These are phyloP conservation scores for Umbelopsis vinacea DNA, from an alignment of 192 early-diverging fungal species.

Conservation along the genomic window DNA sequence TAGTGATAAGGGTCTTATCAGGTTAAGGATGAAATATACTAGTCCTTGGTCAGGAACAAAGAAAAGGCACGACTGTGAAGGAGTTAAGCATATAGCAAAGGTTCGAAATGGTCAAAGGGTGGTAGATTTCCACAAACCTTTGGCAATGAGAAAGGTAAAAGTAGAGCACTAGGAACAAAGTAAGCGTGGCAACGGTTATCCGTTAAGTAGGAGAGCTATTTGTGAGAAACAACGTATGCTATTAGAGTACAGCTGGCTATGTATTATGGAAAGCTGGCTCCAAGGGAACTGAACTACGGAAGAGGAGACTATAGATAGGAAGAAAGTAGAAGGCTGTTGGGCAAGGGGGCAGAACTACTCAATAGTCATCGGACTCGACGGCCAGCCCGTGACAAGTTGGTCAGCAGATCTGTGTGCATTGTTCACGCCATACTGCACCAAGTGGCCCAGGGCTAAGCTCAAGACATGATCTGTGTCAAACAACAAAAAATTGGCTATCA, in stretches of 20 bases:
- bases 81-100: constrained; percentile 5
- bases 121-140: constrained; percentile 25
- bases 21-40: constrained; percentile 12
- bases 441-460: too few species aligned
- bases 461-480: neutral
- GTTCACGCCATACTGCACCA: neutral
- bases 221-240: neutral
- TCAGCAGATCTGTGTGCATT: constrained; percentile 7
- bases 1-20: constrained; percentile 18
- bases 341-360: constrained; percentile 6
- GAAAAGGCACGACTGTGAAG: constrained; percentile 1
- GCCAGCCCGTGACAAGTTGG: constrained; percentile 15
- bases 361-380: constrained; percentile 11
- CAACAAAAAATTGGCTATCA: neutral
- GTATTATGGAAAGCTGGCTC: neutral
- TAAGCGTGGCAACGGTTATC: neutral
- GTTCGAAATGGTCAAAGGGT: constrained; percentile 15
- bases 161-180: neutral
- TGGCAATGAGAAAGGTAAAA: constrained; percentile 3
- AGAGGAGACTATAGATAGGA: constrained; percentile 3
- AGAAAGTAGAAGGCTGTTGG: constrained; percentile 4
- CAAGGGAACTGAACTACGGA: neutral
- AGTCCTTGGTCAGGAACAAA: constrained; percentile 3
- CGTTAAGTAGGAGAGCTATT: neutral
- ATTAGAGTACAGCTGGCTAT: constrained; percentile 13